These are phyloP conservation scores for Lyophyllum semitale DNA, from an alignment of 768 basidiomycete genomes.

Conservation along the genomic window DNA sequence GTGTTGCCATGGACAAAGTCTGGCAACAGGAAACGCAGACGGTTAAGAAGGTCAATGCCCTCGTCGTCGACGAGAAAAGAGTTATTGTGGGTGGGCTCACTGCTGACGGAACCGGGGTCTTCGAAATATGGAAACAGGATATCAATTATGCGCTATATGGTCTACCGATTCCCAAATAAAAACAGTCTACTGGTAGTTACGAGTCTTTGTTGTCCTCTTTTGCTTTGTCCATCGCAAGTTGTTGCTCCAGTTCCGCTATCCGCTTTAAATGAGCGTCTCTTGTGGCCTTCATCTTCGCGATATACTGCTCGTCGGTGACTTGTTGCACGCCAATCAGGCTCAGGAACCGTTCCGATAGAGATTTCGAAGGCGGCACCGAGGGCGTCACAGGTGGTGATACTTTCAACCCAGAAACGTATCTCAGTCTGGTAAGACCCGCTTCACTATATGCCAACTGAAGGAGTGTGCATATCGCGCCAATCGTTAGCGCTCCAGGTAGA, in stretches of 20 bases:
- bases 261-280: constrained; percentile 54
- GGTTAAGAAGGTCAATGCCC: constrained; percentile 66
- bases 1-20: constrained; percentile 40
- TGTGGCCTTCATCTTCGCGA: constrained; percentile 57
- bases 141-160: constrained; percentile 7
- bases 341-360: constrained; percentile 43
- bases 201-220: constrained; percentile 17
- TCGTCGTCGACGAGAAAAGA: constrained; percentile 48
- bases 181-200: not conserved
- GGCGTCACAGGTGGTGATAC: constrained; percentile 16
- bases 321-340: constrained; percentile 49
- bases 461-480: constrained; percentile 55
- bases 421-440: constrained; percentile 58
- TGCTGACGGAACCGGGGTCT: constrained; percentile 56
- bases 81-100: constrained; percentile 66
- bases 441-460: constrained; percentile 77
- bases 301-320: constrained; percentile 74
- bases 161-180: constrained; percentile 2
- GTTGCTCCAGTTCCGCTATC: constrained; percentile 58
- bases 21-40: constrained; percentile 48
- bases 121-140: constrained; percentile 60
- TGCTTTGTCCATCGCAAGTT: constrained; percentile 37
- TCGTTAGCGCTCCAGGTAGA: constrained; percentile 60
- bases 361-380: constrained; percentile 3
- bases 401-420: constrained; percentile 47